A percentile compares a stretch with the other conserved stretches of the same genome.
Evolutionary conservation across 306 rosid genomes (phyloP).

Genomic region (Betula pendula): DNA sequence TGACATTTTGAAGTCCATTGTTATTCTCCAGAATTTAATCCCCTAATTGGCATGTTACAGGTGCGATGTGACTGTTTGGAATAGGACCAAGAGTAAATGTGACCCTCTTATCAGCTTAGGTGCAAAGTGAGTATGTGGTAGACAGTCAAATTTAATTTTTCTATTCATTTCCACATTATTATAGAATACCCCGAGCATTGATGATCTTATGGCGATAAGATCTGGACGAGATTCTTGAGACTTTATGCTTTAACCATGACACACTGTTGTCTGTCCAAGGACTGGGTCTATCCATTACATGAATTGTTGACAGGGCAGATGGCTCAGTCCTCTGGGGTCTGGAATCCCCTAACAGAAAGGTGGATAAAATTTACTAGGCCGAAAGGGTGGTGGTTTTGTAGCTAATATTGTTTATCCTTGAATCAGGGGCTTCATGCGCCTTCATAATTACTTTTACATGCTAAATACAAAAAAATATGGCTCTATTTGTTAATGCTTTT

Average conservation of each 20-base stretch:
- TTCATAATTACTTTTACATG: not conserved
- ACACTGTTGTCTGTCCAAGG: not conserved
- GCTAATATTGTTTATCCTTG: not conserved
- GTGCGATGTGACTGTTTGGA: conserved; percentile 84
- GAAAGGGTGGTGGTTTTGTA: not conserved
- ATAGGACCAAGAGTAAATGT: conserved; percentile 89
- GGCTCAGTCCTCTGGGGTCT: not conserved
- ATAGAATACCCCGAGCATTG: not conserved
- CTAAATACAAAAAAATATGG: too few relatives aligned
- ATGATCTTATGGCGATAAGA: not conserved
- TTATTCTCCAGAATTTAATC: not conserved
- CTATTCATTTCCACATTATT: not conserved
- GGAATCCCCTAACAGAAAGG: not conserved
- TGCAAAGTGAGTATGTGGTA: conserved; percentile 64
- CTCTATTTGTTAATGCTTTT: too few relatives aligned
- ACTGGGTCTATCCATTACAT: not conserved
- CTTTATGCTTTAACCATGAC: not conserved
- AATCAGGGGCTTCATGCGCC: not conserved
- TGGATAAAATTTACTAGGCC: not conserved
- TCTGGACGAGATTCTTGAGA: conserved; percentile 9
- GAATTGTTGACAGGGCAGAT: not conserved
- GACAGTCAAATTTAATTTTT: not conserved
- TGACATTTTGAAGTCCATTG: not conserved
- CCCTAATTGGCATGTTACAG: conserved; percentile 41
- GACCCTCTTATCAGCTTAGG: conserved; percentile 82